Conservation (phyloP, 768 basidiomycete species). For the Fistulinella prunicolor region DNA sequence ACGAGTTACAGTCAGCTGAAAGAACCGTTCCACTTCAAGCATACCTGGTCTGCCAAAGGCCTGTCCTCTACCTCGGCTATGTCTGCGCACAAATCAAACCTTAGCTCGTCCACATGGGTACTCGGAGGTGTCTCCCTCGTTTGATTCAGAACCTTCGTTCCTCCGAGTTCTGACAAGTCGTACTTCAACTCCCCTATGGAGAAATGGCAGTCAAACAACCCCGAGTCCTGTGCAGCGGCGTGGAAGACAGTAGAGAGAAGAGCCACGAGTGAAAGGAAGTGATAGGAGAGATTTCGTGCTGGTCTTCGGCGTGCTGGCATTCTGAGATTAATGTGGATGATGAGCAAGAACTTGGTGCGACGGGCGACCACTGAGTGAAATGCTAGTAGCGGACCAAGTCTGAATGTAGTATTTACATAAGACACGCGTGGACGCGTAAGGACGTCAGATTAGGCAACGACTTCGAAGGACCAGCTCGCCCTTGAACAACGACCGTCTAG, state of each 20-base stretch:
- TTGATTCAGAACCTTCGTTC: conserved; percentile 48
- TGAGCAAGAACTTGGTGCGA: too few species aligned
- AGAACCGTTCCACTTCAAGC: conserved; percentile 18
- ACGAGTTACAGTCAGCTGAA: conserved; percentile 6
- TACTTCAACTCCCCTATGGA: conserved; percentile 45
- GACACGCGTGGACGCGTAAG: conserved; percentile 33
- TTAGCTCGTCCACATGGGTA: conserved; percentile 53
- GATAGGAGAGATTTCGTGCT: neutral
- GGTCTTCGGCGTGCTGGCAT: conserved; percentile 22
- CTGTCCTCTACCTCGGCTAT: conserved; percentile 46
- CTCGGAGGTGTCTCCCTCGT: conserved; percentile 63
- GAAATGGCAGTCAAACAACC: conserved; percentile 52
- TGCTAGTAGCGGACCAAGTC: conserved; percentile 1
- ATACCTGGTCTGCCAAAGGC: conserved; percentile 64
- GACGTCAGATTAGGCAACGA: conserved; percentile 16
- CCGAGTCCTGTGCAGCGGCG: conserved; percentile 36
- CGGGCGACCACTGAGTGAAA: too few species aligned
- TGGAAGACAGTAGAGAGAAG: conserved; percentile 23
- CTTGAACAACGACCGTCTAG: conserved; percentile 13
- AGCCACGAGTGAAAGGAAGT: conserved; percentile 12
- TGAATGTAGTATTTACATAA: conserved; percentile 24
- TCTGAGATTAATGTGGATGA: conserved; percentile 4
- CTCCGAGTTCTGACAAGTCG: conserved; percentile 57
- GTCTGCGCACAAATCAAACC: conserved; percentile 68
- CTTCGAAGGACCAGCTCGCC: conserved; percentile 1